phyloP scores from a whole-genome alignment of 495 filamentous ascomycete genomes.

The Daldinia concentrica region DNA sequence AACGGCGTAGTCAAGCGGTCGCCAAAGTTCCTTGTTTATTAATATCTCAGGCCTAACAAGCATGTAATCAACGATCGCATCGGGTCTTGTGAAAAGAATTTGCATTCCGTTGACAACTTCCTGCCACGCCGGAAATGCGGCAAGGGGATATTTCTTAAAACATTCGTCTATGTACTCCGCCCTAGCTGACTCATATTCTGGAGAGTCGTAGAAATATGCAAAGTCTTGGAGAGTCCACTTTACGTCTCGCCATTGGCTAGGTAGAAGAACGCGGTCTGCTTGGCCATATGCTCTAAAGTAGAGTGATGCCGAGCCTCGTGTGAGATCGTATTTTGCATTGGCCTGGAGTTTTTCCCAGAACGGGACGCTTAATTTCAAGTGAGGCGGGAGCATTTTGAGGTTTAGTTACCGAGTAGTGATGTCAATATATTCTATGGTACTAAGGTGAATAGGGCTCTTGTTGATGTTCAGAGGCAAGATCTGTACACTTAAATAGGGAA shows the following conservation, averaged over 20 bases:
- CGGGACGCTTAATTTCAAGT: neutral
- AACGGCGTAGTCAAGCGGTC: neutral
- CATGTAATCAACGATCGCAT: neutral
- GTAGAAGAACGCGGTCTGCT: neutral
- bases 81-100: neutral
- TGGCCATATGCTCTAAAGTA: constrained; percentile 17
- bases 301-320: neutral
- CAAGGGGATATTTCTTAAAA: neutral
- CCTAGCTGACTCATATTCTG: neutral
- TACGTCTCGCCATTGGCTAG: neutral
- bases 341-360: neutral
- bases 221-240: constrained; percentile 22
- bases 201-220: constrained; percentile 19
- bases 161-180: neutral
- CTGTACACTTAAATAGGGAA: neutral
- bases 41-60: neutral
- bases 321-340: neutral
- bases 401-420: neutral
- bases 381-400: neutral
- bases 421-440: neutral
- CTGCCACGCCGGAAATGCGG: neutral
- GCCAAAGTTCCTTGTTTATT: neutral
- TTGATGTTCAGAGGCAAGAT: neutral
- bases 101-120: neutral
- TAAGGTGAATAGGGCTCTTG: neutral